These are phyloP conservation scores for Penicillium maclennaniae DNA, from an alignment of 495 filamentous ascomycete species.

Conservation along the genomic window DNA sequence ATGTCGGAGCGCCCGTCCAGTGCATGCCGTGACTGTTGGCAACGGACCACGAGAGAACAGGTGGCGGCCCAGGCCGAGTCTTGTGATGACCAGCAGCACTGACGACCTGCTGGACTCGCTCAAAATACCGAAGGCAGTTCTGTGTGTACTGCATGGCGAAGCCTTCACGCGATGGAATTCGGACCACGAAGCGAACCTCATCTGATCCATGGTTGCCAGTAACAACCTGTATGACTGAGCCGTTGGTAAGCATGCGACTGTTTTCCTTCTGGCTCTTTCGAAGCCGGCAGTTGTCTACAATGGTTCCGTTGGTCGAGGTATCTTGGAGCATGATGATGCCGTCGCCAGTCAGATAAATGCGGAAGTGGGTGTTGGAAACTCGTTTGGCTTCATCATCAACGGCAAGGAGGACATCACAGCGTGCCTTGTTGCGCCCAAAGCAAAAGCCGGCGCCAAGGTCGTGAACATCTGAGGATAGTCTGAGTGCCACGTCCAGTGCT, in stretches of 20 bases:
- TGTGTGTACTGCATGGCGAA: slow-evolving; percentile 53
- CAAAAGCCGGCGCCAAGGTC: slow-evolving; percentile 65
- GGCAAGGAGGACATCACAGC: slow-evolving; percentile 70
- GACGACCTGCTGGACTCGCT: slow-evolving; percentile 26
- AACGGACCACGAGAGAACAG: slow-evolving; percentile 31
- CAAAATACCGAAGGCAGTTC: slow-evolving; percentile 56
- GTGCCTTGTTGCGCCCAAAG: slow-evolving; percentile 72
- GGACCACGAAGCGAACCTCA: slow-evolving; percentile 75
- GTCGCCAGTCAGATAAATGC: slow-evolving; percentile 77
- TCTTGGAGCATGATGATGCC: slow-evolving; percentile 88
- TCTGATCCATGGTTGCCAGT: slow-evolving; percentile 43
- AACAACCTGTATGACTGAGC: slow-evolving; percentile 68
- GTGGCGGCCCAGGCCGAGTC: slow-evolving; percentile 27
- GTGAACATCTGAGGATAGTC: slow-evolving; percentile 67
- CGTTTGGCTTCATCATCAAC: slow-evolving; percentile 51
- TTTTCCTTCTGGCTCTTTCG: slow-evolving; percentile 44
- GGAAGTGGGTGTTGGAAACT: slow-evolving; percentile 87
- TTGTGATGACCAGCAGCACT: slow-evolving; percentile 21
- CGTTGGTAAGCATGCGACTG: slow-evolving; percentile 64
- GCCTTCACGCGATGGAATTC: slow-evolving; percentile 70
- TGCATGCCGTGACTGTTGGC: slow-evolving; percentile 54
- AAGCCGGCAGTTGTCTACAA: slow-evolving; percentile 68
- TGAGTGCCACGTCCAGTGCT: slow-evolving; percentile 67
- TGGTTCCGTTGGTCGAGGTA: slow-evolving; percentile 85
- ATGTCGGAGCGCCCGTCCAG: slow-evolving; percentile 79